Conservation (phyloP, 805 yeast species). For the Starmera quercuum region DNA sequence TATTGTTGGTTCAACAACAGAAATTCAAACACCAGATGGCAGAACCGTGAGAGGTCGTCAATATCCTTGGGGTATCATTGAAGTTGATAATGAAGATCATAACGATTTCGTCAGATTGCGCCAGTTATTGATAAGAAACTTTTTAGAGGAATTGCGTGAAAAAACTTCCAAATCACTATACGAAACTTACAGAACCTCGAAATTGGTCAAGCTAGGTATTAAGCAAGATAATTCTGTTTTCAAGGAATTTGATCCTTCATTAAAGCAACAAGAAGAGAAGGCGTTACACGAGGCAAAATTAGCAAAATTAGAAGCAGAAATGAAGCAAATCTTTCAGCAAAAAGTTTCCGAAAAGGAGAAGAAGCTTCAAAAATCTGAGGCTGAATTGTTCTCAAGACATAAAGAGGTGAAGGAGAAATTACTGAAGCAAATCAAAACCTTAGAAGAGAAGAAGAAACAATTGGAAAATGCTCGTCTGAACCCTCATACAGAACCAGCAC, state of each 20-base stretch:
- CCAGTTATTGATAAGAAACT: slow-evolving; percentile 81
- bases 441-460: slow-evolving; percentile 85
- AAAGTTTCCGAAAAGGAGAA: slow-evolving; percentile 96
- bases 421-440: slow-evolving; percentile 75
- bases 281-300: slow-evolving; percentile 89
- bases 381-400: slow-evolving; percentile 90
- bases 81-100: slow-evolving; percentile 90
- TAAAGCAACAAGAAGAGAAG: slow-evolving; percentile 90
- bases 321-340: slow-evolving; percentile 94
- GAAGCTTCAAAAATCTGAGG: slow-evolving; percentile 93
- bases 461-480: slow-evolving; percentile 56
- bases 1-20: slow-evolving; percentile 80
- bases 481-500: slow-evolving; percentile 25
- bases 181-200: slow-evolving; percentile 84
- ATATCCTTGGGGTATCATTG: slow-evolving; percentile 97
- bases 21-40: slow-evolving; percentile 65
- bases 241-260: slow-evolving; percentile 87
- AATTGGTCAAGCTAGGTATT: slow-evolving; percentile 75
- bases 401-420: slow-evolving; percentile 96
- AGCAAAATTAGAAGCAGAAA: slow-evolving; percentile 90
- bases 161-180: slow-evolving; percentile 67
- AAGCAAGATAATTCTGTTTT: slow-evolving; percentile 91
- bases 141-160: slow-evolving; percentile 90
- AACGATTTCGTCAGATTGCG: slow-evolving; percentile 87
- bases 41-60: slow-evolving; percentile 80